phyloP scores from a whole-genome alignment of 352 stramenopile genomes.

The Pythium sukuiense region DNA sequence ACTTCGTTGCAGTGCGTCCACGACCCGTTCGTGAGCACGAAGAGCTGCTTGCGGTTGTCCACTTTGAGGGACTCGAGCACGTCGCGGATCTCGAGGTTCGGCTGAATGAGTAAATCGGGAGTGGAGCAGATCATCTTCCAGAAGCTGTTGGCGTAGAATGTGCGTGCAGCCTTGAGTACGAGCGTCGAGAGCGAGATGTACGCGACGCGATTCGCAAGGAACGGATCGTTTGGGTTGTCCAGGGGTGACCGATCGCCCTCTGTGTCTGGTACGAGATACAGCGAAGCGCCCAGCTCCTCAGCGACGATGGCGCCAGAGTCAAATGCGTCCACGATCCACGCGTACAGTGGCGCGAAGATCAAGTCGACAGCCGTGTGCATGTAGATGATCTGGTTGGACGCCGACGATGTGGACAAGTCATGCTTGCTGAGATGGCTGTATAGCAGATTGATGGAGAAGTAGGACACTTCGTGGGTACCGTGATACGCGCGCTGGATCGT shows the following conservation, averaged over 20 bases:
- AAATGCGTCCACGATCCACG: constrained; percentile 55
- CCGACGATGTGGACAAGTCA: constrained; percentile 21
- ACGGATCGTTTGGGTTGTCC: constrained; percentile 47
- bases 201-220: constrained; percentile 39
- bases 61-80: constrained; percentile 38
- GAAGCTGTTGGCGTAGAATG: constrained; percentile 49
- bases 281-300: constrained; percentile 41
- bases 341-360: constrained; percentile 51
- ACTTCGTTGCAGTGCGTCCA: constrained; percentile 59
- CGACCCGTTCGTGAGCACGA: constrained; percentile 53
- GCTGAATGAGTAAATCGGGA: constrained; percentile 44
- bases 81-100: constrained; percentile 42
- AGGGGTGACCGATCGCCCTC: constrained; percentile 24
- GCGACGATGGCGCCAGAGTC: constrained; percentile 43
- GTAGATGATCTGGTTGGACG: constrained; percentile 39
- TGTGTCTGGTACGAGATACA: constrained; percentile 45
- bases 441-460: constrained; percentile 45
- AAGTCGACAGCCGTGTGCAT: constrained; percentile 51
- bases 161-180: constrained; percentile 38
- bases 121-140: constrained; percentile 45
- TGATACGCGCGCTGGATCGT: constrained; percentile 47
- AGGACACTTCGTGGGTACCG: constrained; percentile 45
- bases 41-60: constrained; percentile 37
- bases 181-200: constrained; percentile 49
- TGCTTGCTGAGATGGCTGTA: constrained; percentile 32